Evolutionary conservation across 129 eudicot species (phyloP).

Genomic region (Dittrichia graveolens): DNA sequence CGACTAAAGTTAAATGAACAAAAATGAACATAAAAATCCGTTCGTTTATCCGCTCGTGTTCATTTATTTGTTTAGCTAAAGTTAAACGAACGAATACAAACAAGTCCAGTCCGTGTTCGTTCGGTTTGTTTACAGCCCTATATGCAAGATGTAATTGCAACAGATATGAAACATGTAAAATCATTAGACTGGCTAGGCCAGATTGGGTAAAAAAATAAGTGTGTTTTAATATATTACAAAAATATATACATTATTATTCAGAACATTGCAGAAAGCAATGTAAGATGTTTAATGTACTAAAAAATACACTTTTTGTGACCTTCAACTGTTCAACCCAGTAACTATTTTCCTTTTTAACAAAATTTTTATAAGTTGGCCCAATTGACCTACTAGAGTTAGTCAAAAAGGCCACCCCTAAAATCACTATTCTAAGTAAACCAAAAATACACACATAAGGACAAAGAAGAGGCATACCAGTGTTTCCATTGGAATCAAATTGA

Average conservation of each 20-base stretch:
- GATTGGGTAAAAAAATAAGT: not conserved
- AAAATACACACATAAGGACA: conserved; percentile 12
- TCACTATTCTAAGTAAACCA: conserved; percentile 1
- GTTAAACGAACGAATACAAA: no score
- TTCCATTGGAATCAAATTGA: conserved; percentile 74
- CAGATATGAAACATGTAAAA: conserved; percentile 1
- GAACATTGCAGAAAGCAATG: not conserved
- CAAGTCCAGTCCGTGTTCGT: no score
- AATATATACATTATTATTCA: not conserved
- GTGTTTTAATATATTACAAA: not conserved
- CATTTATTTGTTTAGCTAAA: no score
- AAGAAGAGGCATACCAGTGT: conserved; percentile 53
- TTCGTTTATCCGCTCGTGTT: no score
- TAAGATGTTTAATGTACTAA: not conserved
- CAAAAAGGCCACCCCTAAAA: not conserved
- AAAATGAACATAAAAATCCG: no score
- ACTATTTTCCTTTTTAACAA: conserved; percentile 12
- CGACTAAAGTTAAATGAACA: no score
- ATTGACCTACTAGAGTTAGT: not conserved
- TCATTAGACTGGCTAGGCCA: not conserved
- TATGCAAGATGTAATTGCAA: not conserved
- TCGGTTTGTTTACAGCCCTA: no score
- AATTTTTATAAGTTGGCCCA: not conserved
- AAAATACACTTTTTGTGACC: not conserved
- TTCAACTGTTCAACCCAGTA: not conserved